These are phyloP conservation scores for Trametes versicolor DNA, from an alignment of 1,284 basidiomycete genomes.

Conservation along the genomic window DNA sequence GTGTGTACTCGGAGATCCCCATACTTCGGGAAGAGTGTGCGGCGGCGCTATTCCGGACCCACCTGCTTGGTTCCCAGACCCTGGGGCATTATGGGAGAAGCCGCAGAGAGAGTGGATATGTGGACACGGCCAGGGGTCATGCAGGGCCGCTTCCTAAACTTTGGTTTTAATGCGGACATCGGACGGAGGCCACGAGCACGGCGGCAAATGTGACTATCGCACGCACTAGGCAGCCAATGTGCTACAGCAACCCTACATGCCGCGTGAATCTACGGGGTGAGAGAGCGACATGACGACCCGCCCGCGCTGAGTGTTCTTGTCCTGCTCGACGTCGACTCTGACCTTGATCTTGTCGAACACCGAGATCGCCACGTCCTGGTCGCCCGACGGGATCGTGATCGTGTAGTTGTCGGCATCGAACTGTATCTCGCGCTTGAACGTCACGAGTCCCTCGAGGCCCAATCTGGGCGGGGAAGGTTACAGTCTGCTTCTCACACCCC, in stretches of 20 bases:
- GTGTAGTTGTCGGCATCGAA: constrained; percentile 95
- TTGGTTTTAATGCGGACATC: constrained; percentile 27
- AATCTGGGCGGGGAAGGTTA: constrained; percentile 60
- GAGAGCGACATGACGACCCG: constrained; percentile 91
- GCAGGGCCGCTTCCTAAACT: constrained; percentile 26
- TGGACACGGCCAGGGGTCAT: constrained; percentile 25
- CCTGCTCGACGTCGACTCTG: constrained; percentile 92
- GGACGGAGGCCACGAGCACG: constrained; percentile 28
- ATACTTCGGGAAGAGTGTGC: constrained; percentile 28
- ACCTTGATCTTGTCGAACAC: constrained; percentile 96
- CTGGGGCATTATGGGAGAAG: constrained; percentile 28
- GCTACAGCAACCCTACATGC: constrained; percentile 44
- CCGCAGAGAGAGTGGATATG: constrained; percentile 27
- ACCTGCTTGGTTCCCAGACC: constrained; percentile 26
- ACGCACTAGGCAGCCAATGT: constrained; percentile 32
- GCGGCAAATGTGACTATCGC: constrained; percentile 27
- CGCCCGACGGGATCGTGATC: constrained; percentile 71
- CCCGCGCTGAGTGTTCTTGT: constrained; percentile 93
- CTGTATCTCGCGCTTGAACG: constrained; percentile 88
- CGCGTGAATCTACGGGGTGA: constrained; percentile 71
- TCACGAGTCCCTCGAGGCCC: constrained; percentile 94
- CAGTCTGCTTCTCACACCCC: constrained; percentile 22
- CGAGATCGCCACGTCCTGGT: constrained; percentile 68
- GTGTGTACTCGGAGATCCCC: constrained; percentile 33
- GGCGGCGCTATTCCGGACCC: constrained; percentile 26